phyloP scores from a whole-genome alignment of 1,139 yeast species.

The Sugiyamaella neomexicana region DNA sequence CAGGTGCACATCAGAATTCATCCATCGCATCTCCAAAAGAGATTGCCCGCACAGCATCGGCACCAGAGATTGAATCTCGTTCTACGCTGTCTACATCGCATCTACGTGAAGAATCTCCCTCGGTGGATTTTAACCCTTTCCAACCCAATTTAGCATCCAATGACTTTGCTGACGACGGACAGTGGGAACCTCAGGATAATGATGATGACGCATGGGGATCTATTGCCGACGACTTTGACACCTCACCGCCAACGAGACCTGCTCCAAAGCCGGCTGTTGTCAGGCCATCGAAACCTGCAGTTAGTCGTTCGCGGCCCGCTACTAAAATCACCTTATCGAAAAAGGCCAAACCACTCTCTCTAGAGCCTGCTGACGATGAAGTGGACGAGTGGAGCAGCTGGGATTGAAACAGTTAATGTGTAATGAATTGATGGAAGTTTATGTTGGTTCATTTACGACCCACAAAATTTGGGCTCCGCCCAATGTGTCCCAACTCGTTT shows the following conservation, averaged over 20 bases:
- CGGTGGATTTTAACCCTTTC: conserved; percentile 11
- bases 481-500: no score
- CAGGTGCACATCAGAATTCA: not conserved
- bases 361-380: conserved; percentile 30
- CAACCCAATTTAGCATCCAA: conserved; percentile 9
- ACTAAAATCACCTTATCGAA: conserved; percentile 13
- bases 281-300: not conserved
- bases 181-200: conserved; percentile 16
- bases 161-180: conserved; percentile 14
- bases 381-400: conserved; percentile 34
- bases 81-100: not conserved
- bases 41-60: not conserved
- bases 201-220: conserved; percentile 23
- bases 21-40: not conserved
- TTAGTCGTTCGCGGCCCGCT: not conserved
- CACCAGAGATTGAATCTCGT: conserved; percentile 1
- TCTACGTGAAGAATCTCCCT: not conserved
- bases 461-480: no score
- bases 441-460: no score
- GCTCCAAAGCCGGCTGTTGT: conserved; percentile 12
- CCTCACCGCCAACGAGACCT: conserved; percentile 7
- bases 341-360: conserved; percentile 20
- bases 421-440: not conserved
- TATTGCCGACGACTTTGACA: conserved; percentile 19
- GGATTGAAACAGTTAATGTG: conserved; percentile 21